Evolutionary conservation across 2,329 filamentous ascomycete species (phyloP).

Genomic region (Penicillium sp.): DNA sequence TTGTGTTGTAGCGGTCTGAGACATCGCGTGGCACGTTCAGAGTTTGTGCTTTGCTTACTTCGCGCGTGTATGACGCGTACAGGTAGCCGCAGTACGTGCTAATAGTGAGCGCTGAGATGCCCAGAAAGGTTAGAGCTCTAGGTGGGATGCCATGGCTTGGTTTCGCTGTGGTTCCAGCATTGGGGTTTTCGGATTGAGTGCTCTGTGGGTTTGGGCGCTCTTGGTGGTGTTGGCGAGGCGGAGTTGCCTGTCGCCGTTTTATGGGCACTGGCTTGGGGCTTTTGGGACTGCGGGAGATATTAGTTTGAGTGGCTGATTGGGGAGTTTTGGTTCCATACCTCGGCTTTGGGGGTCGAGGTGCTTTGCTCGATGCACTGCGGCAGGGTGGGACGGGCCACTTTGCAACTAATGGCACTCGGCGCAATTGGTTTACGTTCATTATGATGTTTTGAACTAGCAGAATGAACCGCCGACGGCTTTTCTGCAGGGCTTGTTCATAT

Average conservation of each 20-base stretch:
- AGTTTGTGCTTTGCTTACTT: conserved; percentile 26
- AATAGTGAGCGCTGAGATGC: conserved; percentile 33
- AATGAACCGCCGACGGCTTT: neutral
- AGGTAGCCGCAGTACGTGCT: conserved; percentile 39
- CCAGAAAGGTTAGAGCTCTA: conserved; percentile 31
- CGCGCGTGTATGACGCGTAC: conserved; percentile 36
- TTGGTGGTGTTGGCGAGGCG: neutral
- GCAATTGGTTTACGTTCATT: conserved; percentile 24
- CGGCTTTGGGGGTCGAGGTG: conserved; percentile 12
- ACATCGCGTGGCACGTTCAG: conserved; percentile 36
- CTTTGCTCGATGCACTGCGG: conserved; percentile 15
- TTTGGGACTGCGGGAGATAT: conserved; percentile 5
- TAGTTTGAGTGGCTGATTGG: neutral
- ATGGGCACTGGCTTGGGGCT: conserved; percentile 5
- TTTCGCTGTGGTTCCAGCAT: conserved; percentile 1
- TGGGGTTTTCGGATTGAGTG: conserved; percentile 5
- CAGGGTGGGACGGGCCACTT: conserved; percentile 10
- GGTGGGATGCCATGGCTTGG: conserved; percentile 22
- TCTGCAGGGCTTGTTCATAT: neutral
- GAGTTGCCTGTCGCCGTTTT: neutral
- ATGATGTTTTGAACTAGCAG: neutral
- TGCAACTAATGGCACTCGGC: conserved; percentile 18
- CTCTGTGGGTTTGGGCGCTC: neutral
- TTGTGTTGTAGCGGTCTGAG: conserved; percentile 40
- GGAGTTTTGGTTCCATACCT: conserved; percentile 13